Evolutionary conservation across 805 yeast genomes (phyloP), one percentile per base, ranked within the genome.

Genomic region (Candida corydali): DNA sequence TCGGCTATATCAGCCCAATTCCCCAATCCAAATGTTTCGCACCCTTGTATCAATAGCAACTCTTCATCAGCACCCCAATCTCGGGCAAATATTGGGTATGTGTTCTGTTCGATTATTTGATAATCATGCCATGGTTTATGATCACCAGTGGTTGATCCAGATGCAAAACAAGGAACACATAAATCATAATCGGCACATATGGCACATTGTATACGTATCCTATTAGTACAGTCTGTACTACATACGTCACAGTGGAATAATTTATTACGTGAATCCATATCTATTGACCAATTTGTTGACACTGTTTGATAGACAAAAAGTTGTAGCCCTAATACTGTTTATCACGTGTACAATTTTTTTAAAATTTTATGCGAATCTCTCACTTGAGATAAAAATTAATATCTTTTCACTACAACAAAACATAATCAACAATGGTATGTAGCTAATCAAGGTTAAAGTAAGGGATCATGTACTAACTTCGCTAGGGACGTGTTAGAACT

Each of bases 51-150:
- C 40, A 93, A 65, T 22, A 86, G 69, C 39, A 89, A 55, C 60
- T 93, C 99, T 59, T 93, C 99, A 63, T 93, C 98, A 1, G 98
- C 98, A 25, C 98, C 99, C 98, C 98, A 93, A 39, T 82, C 89
- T 39, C 73, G 76, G 36, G 79, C 84, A 47, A 94, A 82, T 8
- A 94, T 85, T 0, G 99, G 98, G 54, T 86, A 91, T 3, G 95
- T 84, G 54, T 91, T 91, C 49, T 94, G 96, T 59, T 93, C 98
- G 18, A 91, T 80, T 11, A 93, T 85, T 51, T 79, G 76, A 57
- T 93, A 93, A 53, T 86, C 94, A 57, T 93, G 99, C 73, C 79
- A 86, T 8, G 98, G 98, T 57, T 87, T 82, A 65, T 93, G 99
- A 43, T 77, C 80, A 3, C 87, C 94, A 3, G 93, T 76, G 16